Percentiles rank a stretch among this genome's conserved stretches.
These are phyloP conservation scores for Pythium utonaiense DNA, from an alignment of 352 stramenopile species.

Conservation along the genomic window DNA sequence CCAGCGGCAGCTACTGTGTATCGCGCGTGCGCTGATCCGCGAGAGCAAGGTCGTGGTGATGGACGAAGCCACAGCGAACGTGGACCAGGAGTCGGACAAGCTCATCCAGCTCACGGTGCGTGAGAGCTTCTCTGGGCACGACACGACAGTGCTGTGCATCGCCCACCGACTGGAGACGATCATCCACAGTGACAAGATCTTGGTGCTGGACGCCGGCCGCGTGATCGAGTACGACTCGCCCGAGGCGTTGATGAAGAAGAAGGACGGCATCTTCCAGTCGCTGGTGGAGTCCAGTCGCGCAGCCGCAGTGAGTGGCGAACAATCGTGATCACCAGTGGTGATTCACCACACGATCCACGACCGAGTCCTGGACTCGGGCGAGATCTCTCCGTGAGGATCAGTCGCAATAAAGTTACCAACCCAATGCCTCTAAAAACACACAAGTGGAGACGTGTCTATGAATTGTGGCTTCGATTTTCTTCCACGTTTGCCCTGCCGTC, in stretches of 20 bases:
- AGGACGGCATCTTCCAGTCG: slow-evolving; percentile 70
- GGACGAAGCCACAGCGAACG: slow-evolving; percentile 93
- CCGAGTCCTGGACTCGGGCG: too few species aligned
- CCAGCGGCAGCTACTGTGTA: slow-evolving; percentile 93
- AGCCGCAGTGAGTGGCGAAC: slow-evolving; percentile 17
- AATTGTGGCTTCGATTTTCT: too few species aligned
- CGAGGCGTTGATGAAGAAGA: slow-evolving; percentile 56
- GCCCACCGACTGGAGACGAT: slow-evolving; percentile 93
- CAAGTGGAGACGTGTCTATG: too few species aligned
- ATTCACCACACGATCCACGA: too few species aligned
- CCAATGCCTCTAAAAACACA: too few species aligned
- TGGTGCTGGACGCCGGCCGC: slow-evolving; percentile 87
- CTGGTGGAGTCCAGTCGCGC: slow-evolving; percentile 22
- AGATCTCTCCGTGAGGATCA: too few species aligned
- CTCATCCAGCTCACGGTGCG: slow-evolving; percentile 71
- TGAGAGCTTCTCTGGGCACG: slow-evolving; percentile 82
- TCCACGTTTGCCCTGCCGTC: too few species aligned
- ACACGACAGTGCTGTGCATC: slow-evolving; percentile 92
- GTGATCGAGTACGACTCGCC: slow-evolving; percentile 91
- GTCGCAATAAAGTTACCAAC: too few species aligned
- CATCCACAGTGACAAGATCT: slow-evolving; percentile 87
- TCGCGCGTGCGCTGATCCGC: slow-evolving; percentile 91
- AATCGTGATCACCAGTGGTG: too few species aligned
- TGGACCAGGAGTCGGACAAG: slow-evolving; percentile 64
- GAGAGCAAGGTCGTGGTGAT: slow-evolving; percentile 92